phyloP scores from a whole-genome alignment of 2,329 filamentous ascomycete genomes.

The Phialophora verrucosa region DNA sequence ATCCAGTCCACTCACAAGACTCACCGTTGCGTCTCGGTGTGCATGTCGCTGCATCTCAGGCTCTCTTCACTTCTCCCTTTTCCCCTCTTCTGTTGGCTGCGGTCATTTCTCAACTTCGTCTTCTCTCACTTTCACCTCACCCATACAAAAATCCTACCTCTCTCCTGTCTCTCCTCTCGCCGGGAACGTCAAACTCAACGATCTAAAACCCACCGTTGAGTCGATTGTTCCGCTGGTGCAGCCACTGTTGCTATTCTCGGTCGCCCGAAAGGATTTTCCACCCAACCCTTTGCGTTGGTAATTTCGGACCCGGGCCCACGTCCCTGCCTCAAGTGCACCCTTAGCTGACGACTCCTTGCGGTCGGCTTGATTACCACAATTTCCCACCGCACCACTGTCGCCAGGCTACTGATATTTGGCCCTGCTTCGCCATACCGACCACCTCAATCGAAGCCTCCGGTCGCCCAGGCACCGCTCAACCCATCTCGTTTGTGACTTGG shows the following conservation, averaged over 20 bases:
- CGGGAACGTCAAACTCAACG: conserved; percentile 14
- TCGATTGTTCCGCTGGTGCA: conserved; percentile 29
- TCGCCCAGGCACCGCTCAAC: conserved; percentile 29
- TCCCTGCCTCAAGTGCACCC: conserved; percentile 25
- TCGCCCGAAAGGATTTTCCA: conserved; percentile 28
- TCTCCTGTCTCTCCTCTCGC: conserved; percentile 17
- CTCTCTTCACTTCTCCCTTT: conserved; percentile 17
- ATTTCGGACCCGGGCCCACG: conserved; percentile 39
- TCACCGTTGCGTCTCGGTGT: conserved; percentile 5
- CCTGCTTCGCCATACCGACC: conserved; percentile 33
- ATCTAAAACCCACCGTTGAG: conserved; percentile 17
- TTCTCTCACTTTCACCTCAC: conserved; percentile 17
- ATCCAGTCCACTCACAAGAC: conserved; percentile 10
- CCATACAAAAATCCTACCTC: conserved; percentile 9
- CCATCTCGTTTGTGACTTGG: conserved; percentile 22
- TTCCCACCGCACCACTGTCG: conserved; percentile 37
- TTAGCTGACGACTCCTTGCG: conserved; percentile 37
- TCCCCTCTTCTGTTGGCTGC: conserved; percentile 15
- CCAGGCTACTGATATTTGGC: conserved; percentile 37
- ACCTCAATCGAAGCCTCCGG: conserved; percentile 21
- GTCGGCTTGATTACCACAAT: conserved; percentile 41
- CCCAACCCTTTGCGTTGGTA: conserved; percentile 32
- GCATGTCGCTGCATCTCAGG: conserved; percentile 11
- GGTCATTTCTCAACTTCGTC: conserved; percentile 11
- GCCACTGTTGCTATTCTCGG: conserved; percentile 36